phyloP scores from a whole-genome alignment of 73 alveolate genomes.

The Stentor roeselii region DNA sequence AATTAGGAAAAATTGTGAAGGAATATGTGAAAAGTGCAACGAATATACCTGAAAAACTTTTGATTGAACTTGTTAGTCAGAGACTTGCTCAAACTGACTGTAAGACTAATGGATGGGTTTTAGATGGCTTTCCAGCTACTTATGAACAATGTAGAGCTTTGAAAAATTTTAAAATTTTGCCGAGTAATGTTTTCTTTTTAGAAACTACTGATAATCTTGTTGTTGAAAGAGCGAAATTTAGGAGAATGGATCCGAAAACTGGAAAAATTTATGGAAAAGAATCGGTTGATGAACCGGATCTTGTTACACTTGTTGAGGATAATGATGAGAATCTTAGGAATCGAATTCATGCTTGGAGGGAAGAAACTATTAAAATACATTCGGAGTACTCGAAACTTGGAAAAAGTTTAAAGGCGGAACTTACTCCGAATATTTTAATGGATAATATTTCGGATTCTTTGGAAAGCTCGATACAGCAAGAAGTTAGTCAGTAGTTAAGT shows the following conservation, averaged over 20 bases:
- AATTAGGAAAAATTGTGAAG: constrained; percentile 58
- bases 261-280: constrained; percentile 33
- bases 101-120: constrained; percentile 87
- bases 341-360: neutral
- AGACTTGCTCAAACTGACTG: constrained; percentile 79
- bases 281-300: neutral
- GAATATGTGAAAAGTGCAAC: constrained; percentile 63
- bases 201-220: constrained; percentile 65
- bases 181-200: constrained; percentile 69
- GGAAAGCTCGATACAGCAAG: neutral
- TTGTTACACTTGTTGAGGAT: neutral
- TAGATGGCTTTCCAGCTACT: constrained; percentile 93
- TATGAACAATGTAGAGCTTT: constrained; percentile 69
- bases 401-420: neutral
- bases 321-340: neutral
- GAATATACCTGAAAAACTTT: constrained; percentile 75
- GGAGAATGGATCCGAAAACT: constrained; percentile 71
- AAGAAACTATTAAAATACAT: neutral
- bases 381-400: constrained; percentile 22
- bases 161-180: constrained; percentile 39
- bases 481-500: neutral
- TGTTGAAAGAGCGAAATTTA: constrained; percentile 46
- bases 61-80: constrained; percentile 70
- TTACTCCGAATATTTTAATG: neutral
- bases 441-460: constrained; percentile 2